A percentile compares a stretch with the other conserved stretches of the same genome.
phyloP scores from a whole-genome alignment of 768 basidiomycete species.

The Mycena albidolilacea region DNA sequence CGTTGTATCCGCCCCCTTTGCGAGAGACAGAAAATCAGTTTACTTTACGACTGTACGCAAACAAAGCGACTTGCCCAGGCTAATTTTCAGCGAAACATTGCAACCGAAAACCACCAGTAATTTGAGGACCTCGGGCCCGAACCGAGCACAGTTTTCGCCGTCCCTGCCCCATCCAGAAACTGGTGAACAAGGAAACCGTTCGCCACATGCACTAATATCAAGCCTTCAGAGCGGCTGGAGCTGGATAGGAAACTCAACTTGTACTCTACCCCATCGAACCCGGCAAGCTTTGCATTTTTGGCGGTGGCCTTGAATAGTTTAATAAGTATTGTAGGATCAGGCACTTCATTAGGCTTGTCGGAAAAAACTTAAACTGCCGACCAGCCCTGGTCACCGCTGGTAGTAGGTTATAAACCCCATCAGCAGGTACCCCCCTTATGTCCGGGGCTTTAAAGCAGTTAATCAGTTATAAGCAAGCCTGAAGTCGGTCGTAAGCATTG shows the following conservation, averaged over 20 bases:
- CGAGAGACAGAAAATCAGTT: background rate
- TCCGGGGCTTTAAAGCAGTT: too few species aligned
- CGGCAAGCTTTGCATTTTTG: conserved; percentile 64
- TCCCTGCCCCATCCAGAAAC: conserved; percentile 76
- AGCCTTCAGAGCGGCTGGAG: background rate
- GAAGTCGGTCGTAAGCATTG: too few species aligned
- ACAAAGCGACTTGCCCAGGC: conserved; percentile 19
- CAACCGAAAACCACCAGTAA: conserved; percentile 58
- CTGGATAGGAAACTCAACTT: conserved; percentile 28
- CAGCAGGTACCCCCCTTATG: too few species aligned
- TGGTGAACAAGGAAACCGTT: conserved; percentile 64
- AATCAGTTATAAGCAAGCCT: too few species aligned
- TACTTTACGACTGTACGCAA: background rate
- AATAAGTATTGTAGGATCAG: conserved; percentile 59
- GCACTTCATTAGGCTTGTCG: conserved; percentile 59
- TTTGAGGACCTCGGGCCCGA: conserved; percentile 67
- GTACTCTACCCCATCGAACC: conserved; percentile 71
- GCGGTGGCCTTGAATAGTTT: conserved; percentile 60
- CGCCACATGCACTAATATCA: conserved; percentile 59
- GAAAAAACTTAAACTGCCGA: too few species aligned
- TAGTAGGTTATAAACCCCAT: too few species aligned
- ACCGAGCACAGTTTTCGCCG: conserved; percentile 69
- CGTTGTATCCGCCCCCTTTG: conserved; percentile 63
- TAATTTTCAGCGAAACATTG: conserved; percentile 63
- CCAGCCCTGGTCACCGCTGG: too few species aligned